Percentiles rank a stretch among this genome's conserved stretches.
Evolutionary conservation across 2,329 filamentous ascomycete species (phyloP).

Genomic region (Fusarium gaditjirri): DNA sequence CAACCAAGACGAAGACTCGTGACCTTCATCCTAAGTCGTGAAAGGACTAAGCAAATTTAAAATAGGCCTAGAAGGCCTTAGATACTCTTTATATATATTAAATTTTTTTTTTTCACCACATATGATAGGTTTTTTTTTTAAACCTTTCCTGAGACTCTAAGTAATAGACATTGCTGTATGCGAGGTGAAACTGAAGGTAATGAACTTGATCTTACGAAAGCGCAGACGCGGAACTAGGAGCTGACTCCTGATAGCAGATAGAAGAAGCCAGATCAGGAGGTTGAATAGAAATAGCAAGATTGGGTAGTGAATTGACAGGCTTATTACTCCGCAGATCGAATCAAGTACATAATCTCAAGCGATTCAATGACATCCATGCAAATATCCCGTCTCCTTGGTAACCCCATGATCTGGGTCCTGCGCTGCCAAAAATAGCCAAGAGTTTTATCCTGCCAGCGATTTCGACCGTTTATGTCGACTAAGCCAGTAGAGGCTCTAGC

Average conservation of each 20-base stretch:
- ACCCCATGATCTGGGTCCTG: not conserved
- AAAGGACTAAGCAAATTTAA: not conserved
- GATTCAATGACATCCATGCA: conserved; percentile 9
- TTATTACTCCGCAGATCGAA: not conserved
- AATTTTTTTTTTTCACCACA: not conserved
- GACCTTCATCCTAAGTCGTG: not conserved
- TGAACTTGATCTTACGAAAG: not conserved
- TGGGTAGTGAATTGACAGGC: not conserved
- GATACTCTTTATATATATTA: too few relatives aligned
- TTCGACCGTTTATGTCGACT: conserved; percentile 16
- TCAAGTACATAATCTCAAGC: not conserved
- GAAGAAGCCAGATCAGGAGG: not conserved
- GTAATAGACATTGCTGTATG: not conserved
- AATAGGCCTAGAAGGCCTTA: not conserved
- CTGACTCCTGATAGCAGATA: not conserved
- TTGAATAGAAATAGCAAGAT: not conserved
- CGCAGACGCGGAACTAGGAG: not conserved
- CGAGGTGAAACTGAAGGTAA: not conserved
- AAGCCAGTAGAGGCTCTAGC: conserved; percentile 28
- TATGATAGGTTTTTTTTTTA: not conserved
- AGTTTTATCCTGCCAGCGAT: conserved; percentile 13
- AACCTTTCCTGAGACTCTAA: not conserved
- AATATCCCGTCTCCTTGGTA: conserved; percentile 11
- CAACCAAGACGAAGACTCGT: not conserved
- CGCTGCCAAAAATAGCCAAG: conserved; percentile 35